These are phyloP conservation scores for Globisporangium nodosum DNA, from an alignment of 352 stramenopile species.

Conservation along the genomic window DNA sequence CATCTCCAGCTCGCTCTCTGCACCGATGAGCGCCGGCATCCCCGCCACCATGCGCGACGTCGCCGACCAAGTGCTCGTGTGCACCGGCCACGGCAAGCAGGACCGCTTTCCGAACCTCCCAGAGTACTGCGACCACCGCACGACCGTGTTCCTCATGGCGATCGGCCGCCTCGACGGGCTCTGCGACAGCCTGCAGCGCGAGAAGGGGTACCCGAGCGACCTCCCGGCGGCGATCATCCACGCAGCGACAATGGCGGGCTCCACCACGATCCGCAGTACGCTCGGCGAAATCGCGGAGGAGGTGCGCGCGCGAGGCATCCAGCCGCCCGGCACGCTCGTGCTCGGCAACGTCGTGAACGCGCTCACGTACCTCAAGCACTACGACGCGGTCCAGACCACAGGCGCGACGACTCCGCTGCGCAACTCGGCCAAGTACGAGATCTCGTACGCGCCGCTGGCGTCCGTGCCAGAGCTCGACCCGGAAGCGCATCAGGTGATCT, in stretches of 20 bases:
- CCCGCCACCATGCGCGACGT: constrained; percentile 95
- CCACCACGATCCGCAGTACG: constrained; percentile 85
- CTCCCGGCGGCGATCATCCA: constrained; percentile 93
- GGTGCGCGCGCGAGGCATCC: constrained; percentile 77
- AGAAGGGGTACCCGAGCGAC: constrained; percentile 86
- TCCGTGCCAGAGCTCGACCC: constrained; percentile 43
- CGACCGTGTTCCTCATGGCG: constrained; percentile 97
- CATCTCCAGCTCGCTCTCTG: constrained; percentile 94
- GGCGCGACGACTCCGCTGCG: constrained; percentile 12
- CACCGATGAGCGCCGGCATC: constrained; percentile 91
- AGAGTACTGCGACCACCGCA: constrained; percentile 94
- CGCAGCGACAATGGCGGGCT: constrained; percentile 86
- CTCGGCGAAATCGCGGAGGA: constrained; percentile 88
- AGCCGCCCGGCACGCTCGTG: constrained; percentile 91
- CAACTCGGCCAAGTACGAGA: constrained; percentile 41
- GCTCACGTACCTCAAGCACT: constrained; percentile 62
- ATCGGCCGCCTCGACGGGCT: constrained; percentile 91
- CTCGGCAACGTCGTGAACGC: constrained; percentile 91
- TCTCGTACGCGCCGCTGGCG: constrained; percentile 54
- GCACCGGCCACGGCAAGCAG: constrained; percentile 93
- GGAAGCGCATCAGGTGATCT: constrained; percentile 54
- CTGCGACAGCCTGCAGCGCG: constrained; percentile 64
- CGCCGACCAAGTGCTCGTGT: constrained; percentile 90
- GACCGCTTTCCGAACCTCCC: constrained; percentile 90
- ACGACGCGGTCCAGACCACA: constrained; percentile 37